Base-by-base conservation (phyloP, 169 alveolate species). In the Plasmodium billcollinsi region DNA sequence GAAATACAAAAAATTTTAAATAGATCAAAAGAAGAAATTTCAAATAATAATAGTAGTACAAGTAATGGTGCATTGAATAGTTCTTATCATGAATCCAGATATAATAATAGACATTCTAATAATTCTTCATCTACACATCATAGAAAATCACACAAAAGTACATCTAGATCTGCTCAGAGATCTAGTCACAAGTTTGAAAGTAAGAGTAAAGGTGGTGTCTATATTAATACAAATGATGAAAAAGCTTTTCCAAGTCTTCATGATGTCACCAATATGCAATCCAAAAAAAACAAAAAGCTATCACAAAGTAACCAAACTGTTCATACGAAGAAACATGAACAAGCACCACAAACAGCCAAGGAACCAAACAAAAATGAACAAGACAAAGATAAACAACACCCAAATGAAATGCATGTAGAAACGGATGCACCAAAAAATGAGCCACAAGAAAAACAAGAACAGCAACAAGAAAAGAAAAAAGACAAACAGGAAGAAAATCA, bases 241-340 rank as follows among this genome's bases (percentile, higher is more conserved):
- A 80, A 80, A 33, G 90, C 90, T 11, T 80, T 80, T 15, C 90
- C 90, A 39, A 80, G 90, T 71, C 72, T 80, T n/a, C 90, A 67
- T 39, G 90, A 80, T 50, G 90, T 80, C 15, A 80, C 73, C 47
- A 80, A 65, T 26, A 80, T 80, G 24, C 90, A 80, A 24, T 52
- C 90, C 3, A 66, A 26, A 72, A 80, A 80, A 67, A 54, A 65
- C 14, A 80, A 80, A 61, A 80, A 65, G 43, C 72, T 80, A 33
- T 33, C 21, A 67, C 66, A 11, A 80, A 66, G 45, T 62, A 67
- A 71, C 73, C 90, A 12, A 80, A 54, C 15, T n/a, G 9, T 49
- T 49, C 43, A 65, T 24, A 58, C 89, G 49, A 18, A 33, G 45
- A 75, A 76, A 15, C 59, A 49, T 18, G 18, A 20, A 18, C 89